Evolutionary conservation across 2,329 filamentous ascomycete genomes (phyloP), one percentile per base, ranked within the genome.

Genomic region (Neopestalotiopsis sp.): DNA sequence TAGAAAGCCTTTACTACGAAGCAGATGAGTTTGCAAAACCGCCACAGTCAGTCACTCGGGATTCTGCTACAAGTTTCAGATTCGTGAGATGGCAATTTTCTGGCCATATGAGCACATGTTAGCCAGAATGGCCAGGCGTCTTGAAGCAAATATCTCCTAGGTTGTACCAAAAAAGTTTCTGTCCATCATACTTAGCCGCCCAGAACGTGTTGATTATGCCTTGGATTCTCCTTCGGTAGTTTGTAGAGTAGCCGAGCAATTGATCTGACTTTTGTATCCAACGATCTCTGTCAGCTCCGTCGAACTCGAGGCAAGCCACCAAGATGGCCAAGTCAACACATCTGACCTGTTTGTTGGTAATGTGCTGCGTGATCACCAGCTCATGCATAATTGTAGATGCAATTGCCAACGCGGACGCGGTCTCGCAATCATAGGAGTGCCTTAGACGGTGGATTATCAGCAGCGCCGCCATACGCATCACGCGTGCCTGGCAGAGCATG

Each of bases 401-500:
- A 38, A 76, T 65, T 28, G 67, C 71, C 1, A 70, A 61, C 2
- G 75, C 74, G 10, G 34, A 38, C 34, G 6, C 34, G 10, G 34
- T 38, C 34, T 38, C 34, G 6, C 13, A 70, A 34, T 74, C 69
- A 65, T 74, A 78, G 0, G 70, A 69, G 66, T 72, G 66, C 12
- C 71, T 69, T 2, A 78, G 68, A 1, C 76, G 69, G 56, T 76
- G 73, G 0, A 76, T 65, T 7, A 77, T 67, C 6, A 78, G 70
- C 4, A 76, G 68, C 6, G 70, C 71, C 1, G 73, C 73, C 3
- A 72, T 64, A 4, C 72, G 73, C 67, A 75, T 71, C 13, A 74
- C 73, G 20, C 75, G 73, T 1, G 71, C 73, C 32, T 79, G 77
- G 13, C 75, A 76, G 57, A 76, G 68, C 76, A 79, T 77, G 61